phyloP scores from a whole-genome alignment of 1,284 basidiomycete genomes.

The Stygiomarasmius scandens region DNA sequence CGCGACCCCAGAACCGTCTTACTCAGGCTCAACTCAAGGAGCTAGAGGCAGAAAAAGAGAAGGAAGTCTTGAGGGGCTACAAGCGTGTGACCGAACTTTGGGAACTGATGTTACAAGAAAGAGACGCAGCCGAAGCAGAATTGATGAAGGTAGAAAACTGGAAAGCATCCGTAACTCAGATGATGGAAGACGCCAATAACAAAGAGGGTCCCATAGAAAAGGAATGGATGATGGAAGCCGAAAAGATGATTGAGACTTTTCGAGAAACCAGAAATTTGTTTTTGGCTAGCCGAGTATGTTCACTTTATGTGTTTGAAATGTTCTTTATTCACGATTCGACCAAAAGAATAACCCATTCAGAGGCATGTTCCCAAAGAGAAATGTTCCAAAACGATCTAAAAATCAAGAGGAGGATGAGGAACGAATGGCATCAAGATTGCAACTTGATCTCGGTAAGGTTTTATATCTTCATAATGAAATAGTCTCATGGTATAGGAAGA shows the following conservation, averaged over 20 bases:
- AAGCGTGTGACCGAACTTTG: slow-evolving; percentile 49
- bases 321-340: slow-evolving; percentile 4
- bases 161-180: not conserved
- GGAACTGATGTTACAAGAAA: slow-evolving; percentile 37
- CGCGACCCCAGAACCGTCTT: slow-evolving; percentile 46
- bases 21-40: slow-evolving; percentile 56
- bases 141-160: slow-evolving; percentile 23
- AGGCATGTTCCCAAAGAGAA: slow-evolving; percentile 65
- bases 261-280: slow-evolving; percentile 86
- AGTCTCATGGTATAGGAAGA: slow-evolving; percentile 35
- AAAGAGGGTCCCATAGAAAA: slow-evolving; percentile 37
- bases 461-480: not conserved
- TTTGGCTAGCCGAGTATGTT: slow-evolving; percentile 69
- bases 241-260: slow-evolving; percentile 86
- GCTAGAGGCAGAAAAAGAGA: slow-evolving; percentile 65
- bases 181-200: slow-evolving; percentile 31
- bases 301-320: not conserved
- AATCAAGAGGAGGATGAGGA: slow-evolving; percentile 66
- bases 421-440: slow-evolving; percentile 73
- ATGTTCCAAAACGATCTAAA: slow-evolving; percentile 44
- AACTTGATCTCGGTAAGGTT: slow-evolving; percentile 68
- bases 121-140: slow-evolving; percentile 30
- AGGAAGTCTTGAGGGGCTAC: slow-evolving; percentile 58
- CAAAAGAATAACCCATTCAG: slow-evolving; percentile 52
- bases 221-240: slow-evolving; percentile 84